Conservation (phyloP, 1,139 yeast species). For the Pichia sp. region DNA sequence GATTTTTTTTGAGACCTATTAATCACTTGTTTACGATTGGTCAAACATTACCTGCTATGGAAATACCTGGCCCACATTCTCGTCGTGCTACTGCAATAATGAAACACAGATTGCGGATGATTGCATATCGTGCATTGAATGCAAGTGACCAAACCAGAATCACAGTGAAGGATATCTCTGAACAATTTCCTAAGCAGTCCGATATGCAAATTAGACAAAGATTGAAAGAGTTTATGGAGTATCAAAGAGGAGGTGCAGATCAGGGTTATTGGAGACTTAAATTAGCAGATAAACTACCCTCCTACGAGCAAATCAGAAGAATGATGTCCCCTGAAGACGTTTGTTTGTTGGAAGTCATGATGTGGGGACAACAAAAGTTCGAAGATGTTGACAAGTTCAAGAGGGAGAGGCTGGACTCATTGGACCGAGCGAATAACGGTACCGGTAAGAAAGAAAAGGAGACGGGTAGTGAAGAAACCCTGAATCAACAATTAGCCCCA, state of each 20-base stretch:
- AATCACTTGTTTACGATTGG: constrained; percentile 83
- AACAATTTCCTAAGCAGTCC: constrained; percentile 94
- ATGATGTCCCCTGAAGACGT: constrained; percentile 94
- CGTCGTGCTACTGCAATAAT: constrained; percentile 92
- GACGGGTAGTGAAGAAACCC: constrained; percentile 37
- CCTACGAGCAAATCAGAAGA: constrained; percentile 72
- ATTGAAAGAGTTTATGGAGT: constrained; percentile 96
- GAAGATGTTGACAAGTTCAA: constrained; percentile 32
- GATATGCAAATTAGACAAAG: constrained; percentile 97
- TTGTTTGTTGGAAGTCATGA: constrained; percentile 85
- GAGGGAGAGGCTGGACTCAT: constrained; percentile 25
- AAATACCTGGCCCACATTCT: constrained; percentile 96
- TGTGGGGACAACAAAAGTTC: constrained; percentile 68
- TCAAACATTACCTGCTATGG: constrained; percentile 88
- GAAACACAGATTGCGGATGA: constrained; percentile 87
- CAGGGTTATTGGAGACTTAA: constrained; percentile 95
- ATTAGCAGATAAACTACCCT: constrained; percentile 65
- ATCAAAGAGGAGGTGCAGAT: constrained; percentile 90
- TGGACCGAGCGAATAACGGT: background rate
- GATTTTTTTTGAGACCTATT: constrained; percentile 57
- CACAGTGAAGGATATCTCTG: constrained; percentile 81
- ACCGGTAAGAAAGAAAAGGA: constrained; percentile 22
- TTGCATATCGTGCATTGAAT: constrained; percentile 84
- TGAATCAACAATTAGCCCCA: constrained; percentile 86
- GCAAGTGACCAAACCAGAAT: constrained; percentile 70